A percentile compares a stretch with the other conserved stretches of the same genome.
Evolutionary conservation across 176 grass and related monocot genomes (phyloP).

Genomic region (Hordeum marinum): DNA sequence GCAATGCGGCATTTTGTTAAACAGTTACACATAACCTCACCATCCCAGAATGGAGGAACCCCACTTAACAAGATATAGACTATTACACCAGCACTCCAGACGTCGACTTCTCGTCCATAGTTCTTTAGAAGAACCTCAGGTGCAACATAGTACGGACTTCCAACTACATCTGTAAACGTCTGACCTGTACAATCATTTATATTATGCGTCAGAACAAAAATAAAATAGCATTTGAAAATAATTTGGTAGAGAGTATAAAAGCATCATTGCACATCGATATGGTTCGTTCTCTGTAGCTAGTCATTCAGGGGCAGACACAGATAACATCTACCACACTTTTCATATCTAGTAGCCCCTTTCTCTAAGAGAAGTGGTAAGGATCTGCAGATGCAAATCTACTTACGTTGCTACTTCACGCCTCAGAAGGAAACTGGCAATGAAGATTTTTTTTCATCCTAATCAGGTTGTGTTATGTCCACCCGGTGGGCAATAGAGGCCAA

Average conservation of each 20-base stretch:
- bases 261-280: background rate
- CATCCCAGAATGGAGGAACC: constrained; percentile 79
- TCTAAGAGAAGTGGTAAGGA: background rate
- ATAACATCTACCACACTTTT: background rate
- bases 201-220: background rate
- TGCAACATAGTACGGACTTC: constrained; percentile 79
- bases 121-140: constrained; percentile 66
- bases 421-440: background rate
- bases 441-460: background rate
- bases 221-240: background rate
- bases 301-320: background rate
- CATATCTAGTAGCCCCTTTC: background rate
- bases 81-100: constrained; percentile 83
- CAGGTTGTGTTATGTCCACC: too few species aligned
- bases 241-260: background rate
- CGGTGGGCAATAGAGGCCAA: too few species aligned
- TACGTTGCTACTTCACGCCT: background rate
- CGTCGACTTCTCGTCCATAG: constrained; percentile 64
- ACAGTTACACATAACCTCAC: constrained; percentile 49
- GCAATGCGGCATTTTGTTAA: background rate
- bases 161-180: constrained; percentile 71
- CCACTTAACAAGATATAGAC: constrained; percentile 80
- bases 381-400: background rate
- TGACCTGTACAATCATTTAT: constrained; percentile 38
- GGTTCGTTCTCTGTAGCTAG: background rate